A percentile compares a stretch with the other conserved stretches of the same genome.
Evolutionary conservation across 1,284 basidiomycete genomes (phyloP).

Genomic region (Tranzscheliella williamsii): DNA sequence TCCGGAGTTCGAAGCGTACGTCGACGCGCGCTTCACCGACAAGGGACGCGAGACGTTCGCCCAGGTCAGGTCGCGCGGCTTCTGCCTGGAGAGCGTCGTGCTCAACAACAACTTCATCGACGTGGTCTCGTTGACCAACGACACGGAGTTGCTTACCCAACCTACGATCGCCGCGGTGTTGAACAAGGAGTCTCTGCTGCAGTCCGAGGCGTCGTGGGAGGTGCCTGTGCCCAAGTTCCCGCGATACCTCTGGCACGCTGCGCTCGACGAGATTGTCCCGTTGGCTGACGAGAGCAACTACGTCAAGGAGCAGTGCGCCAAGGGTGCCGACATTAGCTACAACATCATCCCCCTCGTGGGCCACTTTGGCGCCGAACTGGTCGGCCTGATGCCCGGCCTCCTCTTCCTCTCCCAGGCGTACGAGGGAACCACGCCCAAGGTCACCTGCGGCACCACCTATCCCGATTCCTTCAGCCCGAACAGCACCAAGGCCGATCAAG

Average conservation of each 20-base stretch:
- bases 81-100: conserved; percentile 30
- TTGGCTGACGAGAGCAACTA: conserved; percentile 31
- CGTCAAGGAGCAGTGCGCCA: conserved; percentile 47
- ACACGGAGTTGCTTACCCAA: conserved; percentile 25
- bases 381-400: conserved; percentile 25
- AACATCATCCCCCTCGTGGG: conserved; percentile 25
- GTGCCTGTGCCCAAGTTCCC: conserved; percentile 48
- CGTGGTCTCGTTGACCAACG: conserved; percentile 1
- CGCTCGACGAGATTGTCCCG: conserved; percentile 52
- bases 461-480: neutral
- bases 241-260: conserved; percentile 47
- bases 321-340: conserved; percentile 50
- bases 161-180: conserved; percentile 13
- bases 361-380: conserved; percentile 33
- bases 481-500: neutral
- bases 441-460: conserved; percentile 17
- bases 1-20: conserved; percentile 24
- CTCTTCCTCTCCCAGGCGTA: conserved; percentile 29
- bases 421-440: conserved; percentile 20
- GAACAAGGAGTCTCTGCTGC: conserved; percentile 30
- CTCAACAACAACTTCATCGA: conserved; percentile 12
- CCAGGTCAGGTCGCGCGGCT: conserved; percentile 8
- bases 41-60: conserved; percentile 13
- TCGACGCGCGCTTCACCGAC: conserved; percentile 10
- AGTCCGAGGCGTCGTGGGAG: conserved; percentile 9